phyloP scores from a whole-genome alignment of 352 stramenopile species.

The Phytopythium ostracodes region DNA sequence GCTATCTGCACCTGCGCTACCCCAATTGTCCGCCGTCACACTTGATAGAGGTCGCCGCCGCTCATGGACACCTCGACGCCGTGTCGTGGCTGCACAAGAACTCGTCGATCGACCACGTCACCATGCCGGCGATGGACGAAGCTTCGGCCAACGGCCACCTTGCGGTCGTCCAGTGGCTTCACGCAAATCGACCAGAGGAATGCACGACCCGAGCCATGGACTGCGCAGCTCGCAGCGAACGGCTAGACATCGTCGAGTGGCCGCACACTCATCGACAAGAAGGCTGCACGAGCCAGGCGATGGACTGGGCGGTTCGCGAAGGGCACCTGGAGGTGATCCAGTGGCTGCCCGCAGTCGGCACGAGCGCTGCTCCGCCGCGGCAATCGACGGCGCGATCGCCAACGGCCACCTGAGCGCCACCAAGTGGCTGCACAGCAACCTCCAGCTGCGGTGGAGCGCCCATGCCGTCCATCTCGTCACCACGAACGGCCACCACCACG shows the following conservation, averaged over 20 bases:
- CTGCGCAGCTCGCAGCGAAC: constrained; percentile 2
- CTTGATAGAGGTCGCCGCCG: neutral
- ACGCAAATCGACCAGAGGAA: constrained; percentile 7
- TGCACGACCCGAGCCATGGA: constrained; percentile 12
- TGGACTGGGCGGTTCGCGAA: constrained; percentile 8
- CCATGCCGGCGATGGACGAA: constrained; percentile 4
- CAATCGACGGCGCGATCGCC: constrained; percentile 4
- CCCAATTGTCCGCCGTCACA: neutral
- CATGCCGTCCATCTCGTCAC: neutral
- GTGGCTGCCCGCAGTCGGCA: constrained; percentile 3
- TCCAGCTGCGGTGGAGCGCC: neutral
- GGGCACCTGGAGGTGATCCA: constrained; percentile 10
- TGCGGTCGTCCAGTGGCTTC: constrained; percentile 2
- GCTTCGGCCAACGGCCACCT: constrained; percentile 10
- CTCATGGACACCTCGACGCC: neutral
- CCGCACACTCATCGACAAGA: constrained; percentile 2
- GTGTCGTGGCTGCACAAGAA: constrained; percentile 2
- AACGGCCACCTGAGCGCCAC: neutral
- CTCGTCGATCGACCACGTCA: neutral
- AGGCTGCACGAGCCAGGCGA: constrained; percentile 8
- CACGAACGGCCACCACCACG: neutral
- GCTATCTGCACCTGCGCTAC: neutral
- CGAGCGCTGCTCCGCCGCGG: constrained; percentile 1
- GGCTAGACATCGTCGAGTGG: constrained; percentile 6
- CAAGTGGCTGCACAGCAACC: neutral